Evolutionary conservation across 202 grass and related monocot genomes (phyloP), one percentile per base, ranked within the genome.

Genomic region (Zoysia matrella): DNA sequence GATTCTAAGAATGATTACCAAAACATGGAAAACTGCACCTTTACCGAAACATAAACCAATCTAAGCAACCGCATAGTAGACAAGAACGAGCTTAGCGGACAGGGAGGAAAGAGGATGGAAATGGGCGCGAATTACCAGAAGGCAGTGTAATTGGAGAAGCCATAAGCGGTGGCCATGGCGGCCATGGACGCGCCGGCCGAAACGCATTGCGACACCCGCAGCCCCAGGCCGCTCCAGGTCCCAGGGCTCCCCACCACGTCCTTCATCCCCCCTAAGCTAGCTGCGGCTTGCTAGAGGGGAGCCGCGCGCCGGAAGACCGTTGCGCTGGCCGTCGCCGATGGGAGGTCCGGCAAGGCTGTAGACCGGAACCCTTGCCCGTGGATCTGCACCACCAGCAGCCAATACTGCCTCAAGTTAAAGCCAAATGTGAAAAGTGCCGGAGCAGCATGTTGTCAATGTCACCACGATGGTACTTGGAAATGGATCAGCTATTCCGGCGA

Each of bases 131-230:
- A 55, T 11, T 89, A 94, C 92, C 78, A 89, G 73, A 90, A 94
- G 15, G 92, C 89, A 13, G 80, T 94, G 81, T 94, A 94, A 74
- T 94, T 94, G 65, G 89, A 88, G 76, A 81, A 92, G 47, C 84
- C 75, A 52, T 77, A 85, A 10, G 81, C 89, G 11, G 87, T 88
- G 57, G 48, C 71, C 92, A 94, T 86, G 36, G 86, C 41, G 40
- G 18, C 82, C 69, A 86, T 48, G 16, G 92, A 92, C 9, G 87
- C 92, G 65, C 65, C 71, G 36, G 92, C 87, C 60, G 85, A 90
- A 15, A 86, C 75, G 54, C 87, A 92, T 67, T 94, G 92, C 67
- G 83, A 88, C 66, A 79, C 67, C 60, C 92, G 83, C 78, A 94
- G 83, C 75, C 80, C 76, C 85, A 94, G 69, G 47, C 92, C 87